Conservation (phyloP, 1,284 basidiomycete genomes). For the Boletus holoroseus region DNA sequence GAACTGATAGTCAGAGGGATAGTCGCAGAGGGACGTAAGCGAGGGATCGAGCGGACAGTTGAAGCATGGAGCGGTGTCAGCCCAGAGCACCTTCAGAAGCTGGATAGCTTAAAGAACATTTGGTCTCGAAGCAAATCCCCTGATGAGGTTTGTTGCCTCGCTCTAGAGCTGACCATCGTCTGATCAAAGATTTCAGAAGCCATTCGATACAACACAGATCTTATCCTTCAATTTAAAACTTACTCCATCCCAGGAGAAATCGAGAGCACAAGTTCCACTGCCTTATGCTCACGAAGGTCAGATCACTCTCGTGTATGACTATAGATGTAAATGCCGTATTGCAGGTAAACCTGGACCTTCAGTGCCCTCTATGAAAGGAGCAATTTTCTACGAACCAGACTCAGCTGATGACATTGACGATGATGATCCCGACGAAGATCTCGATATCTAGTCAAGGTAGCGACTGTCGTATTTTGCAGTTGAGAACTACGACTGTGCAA, state of each 20-base stretch:
- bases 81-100: constrained; percentile 43
- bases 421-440: constrained; percentile 85
- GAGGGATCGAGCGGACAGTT: constrained; percentile 54
- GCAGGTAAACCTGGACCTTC: constrained; percentile 27
- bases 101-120: constrained; percentile 47
- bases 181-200: constrained; percentile 29
- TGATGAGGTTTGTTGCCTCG: constrained; percentile 39
- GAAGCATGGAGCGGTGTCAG: constrained; percentile 54
- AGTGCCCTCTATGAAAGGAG: constrained; percentile 24
- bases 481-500: background rate
- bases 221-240: constrained; percentile 82
- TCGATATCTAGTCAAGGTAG: constrained; percentile 57
- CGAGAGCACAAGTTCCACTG: constrained; percentile 73
- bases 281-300: constrained; percentile 82
- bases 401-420: constrained; percentile 86
- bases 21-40: constrained; percentile 38
- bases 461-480: background rate
- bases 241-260: constrained; percentile 77
- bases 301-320: constrained; percentile 7
- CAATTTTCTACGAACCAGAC: constrained; percentile 74
- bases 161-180: background rate
- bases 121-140: constrained; percentile 37
- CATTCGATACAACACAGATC: constrained; percentile 55
- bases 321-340: constrained; percentile 2
- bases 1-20: constrained; percentile 54